phyloP scores from a whole-genome alignment of 495 filamentous ascomycete species.

The Aspergillus kassunensis region DNA sequence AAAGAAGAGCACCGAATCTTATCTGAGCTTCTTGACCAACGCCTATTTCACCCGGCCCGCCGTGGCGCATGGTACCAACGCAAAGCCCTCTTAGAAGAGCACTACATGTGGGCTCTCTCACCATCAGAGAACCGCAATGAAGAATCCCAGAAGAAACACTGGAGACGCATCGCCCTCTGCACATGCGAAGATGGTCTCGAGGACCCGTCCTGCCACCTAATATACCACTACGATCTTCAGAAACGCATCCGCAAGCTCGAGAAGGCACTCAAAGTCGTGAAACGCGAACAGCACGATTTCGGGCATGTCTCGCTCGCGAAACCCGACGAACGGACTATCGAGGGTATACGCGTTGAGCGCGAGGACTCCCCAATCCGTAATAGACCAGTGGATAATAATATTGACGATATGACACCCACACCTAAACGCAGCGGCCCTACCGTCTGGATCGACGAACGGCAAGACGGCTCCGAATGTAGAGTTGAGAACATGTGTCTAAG shows the following conservation, averaged over 20 bases:
- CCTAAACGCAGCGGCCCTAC: constrained; percentile 64
- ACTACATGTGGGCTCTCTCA: constrained; percentile 74
- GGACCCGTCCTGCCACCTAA: constrained; percentile 82
- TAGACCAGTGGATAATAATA: constrained; percentile 11
- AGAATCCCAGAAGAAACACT: constrained; percentile 72
- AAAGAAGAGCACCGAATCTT: constrained; percentile 72
- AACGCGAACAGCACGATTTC: constrained; percentile 89
- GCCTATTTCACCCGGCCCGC: constrained; percentile 77
- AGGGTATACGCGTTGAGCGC: constrained; percentile 71
- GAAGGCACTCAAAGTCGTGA: constrained; percentile 74
- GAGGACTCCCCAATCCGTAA: constrained; percentile 32
- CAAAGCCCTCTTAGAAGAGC: constrained; percentile 90
- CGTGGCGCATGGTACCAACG: constrained; percentile 95
- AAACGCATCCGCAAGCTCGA: constrained; percentile 90
- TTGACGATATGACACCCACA: constrained; percentile 26
- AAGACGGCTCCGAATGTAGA: constrained; percentile 64
- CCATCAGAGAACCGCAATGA: constrained; percentile 47
- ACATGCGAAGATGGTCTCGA: constrained; percentile 87
- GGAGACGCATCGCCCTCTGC: constrained; percentile 71
- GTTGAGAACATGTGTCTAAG: constrained; percentile 93
- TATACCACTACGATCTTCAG: constrained; percentile 91
- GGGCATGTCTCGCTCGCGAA: constrained; percentile 72
- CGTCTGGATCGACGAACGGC: constrained; percentile 75
- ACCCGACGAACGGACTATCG: constrained; percentile 67
- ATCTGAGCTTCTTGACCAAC: constrained; percentile 71